These are phyloP conservation scores for Mycocalia duriaeana DNA, from an alignment of 1,284 basidiomycete species.

Conservation along the genomic window DNA sequence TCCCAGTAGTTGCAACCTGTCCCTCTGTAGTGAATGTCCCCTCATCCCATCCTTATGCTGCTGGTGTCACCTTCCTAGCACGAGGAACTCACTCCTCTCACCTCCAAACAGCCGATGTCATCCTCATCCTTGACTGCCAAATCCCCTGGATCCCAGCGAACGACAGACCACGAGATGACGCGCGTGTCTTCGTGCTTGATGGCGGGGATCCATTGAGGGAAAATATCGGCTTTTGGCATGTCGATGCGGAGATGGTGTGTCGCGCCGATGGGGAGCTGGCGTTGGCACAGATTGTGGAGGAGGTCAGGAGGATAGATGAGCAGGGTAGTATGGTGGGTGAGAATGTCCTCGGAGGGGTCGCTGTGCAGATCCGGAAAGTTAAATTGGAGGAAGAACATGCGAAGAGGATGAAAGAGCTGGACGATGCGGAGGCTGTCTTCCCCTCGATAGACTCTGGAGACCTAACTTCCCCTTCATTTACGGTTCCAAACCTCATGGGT, in stretches of 20 bases:
- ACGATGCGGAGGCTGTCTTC: conserved; percentile 19
- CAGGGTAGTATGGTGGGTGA: conserved; percentile 14
- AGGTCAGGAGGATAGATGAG: conserved; percentile 18
- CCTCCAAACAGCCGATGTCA: conserved; percentile 52
- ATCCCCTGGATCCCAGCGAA: conserved; percentile 62
- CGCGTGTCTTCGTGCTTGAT: conserved; percentile 58
- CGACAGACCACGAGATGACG: conserved; percentile 34
- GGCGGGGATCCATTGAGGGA: conserved; percentile 57
- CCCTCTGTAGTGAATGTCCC: conserved; percentile 51
- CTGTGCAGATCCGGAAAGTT: conserved; percentile 13
- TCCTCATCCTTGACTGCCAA: conserved; percentile 60
- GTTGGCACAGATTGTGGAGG: conserved; percentile 43
- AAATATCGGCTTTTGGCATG: conserved; percentile 48
- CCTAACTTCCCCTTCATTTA: conserved; percentile 23
- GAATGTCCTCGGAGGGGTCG: conserved; percentile 12
- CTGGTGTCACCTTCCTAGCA: conserved; percentile 44
- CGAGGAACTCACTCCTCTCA: conserved; percentile 38
- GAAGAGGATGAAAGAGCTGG: conserved; percentile 21
- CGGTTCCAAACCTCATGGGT: conserved; percentile 44
- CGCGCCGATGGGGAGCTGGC: conserved; percentile 52
- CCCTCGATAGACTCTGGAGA: conserved; percentile 12
- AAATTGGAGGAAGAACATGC: conserved; percentile 18
- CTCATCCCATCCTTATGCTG: conserved; percentile 49
- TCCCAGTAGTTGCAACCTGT: conserved; percentile 52
- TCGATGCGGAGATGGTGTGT: conserved; percentile 53